Evolutionary conservation across 768 basidiomycete genomes (phyloP), one percentile per base, ranked within the genome.

Genomic region (Leccinum barrowsii): DNA sequence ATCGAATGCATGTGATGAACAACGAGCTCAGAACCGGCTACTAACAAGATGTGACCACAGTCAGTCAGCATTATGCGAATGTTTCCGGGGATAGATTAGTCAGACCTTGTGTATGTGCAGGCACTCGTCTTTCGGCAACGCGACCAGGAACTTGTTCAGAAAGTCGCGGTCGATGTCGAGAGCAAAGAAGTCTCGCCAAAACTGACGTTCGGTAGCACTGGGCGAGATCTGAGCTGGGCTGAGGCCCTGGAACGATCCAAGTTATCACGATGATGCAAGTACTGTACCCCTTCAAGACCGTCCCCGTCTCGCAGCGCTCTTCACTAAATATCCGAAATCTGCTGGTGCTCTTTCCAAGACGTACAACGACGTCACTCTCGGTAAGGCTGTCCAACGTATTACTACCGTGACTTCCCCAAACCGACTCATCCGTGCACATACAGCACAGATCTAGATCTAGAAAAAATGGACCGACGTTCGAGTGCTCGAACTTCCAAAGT

Each of bases 301-400:
- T 22, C 63, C 74, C 47, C 74, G 66, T 4, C 76, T 90, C 26
- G 73, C 80, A 10, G 70, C 73, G 4, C 65, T 84, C 42, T 60
- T 87, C 24, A 59, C 65, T 11, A 88, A 85, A 68, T 91, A 91
- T 64, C 89, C 89, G 35, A 76, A 70, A 24, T 73, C 79, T 15
- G 83, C 85, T 3, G 80, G 85, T 12, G 76, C 80, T 22, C 71
- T 91, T 8, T 89, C 90, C 67, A 89, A 91, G 70, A 78, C 85
- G 1, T 90, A 86, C 74, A 91, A 91, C 67, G 89, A 92, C 58
- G 71, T 92, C 30, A 70, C 81, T 6, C 81, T 83, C 21, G 82
- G 90, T 87, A 22, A 22, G 22, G 22, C 22, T 22, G 22, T 22
- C 22, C 22, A 22, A 22, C 22, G 22, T 22, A 22, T 22, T 22